Percentiles rank a stretch among this genome's conserved stretches.
These are phyloP conservation scores for Erysimum cheiri DNA, from an alignment of 441 rosid genomes.

Conservation along the genomic window DNA sequence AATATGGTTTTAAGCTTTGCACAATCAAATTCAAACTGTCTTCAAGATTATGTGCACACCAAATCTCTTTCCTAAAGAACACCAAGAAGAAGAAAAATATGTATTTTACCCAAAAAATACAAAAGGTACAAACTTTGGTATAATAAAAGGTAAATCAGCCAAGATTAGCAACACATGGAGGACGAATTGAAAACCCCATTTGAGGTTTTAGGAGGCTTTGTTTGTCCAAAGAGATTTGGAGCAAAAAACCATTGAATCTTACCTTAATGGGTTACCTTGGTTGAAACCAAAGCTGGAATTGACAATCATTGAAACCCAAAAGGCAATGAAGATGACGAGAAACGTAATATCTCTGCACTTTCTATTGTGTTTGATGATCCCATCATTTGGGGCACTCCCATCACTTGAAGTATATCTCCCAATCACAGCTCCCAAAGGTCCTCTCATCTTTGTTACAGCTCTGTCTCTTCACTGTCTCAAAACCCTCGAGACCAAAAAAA, in stretches of 20 bases:
- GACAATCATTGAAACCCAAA: slow-evolving; percentile 98
- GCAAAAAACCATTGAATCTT: slow-evolving; percentile 15
- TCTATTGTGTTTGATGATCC: slow-evolving; percentile 88
- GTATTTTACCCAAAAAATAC: slow-evolving; percentile 7
- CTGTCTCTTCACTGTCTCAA: slow-evolving; percentile 30
- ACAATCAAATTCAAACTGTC: slow-evolving; percentile 19
- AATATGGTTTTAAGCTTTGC: background rate
- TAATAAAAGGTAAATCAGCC: slow-evolving; percentile 5
- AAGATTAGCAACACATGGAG: slow-evolving; percentile 19
- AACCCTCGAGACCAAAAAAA: slow-evolving; percentile 26
- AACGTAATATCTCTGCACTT: slow-evolving; percentile 90
- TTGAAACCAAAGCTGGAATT: slow-evolving; percentile 98
- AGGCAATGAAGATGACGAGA: slow-evolving; percentile 80
- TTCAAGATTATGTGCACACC: slow-evolving; percentile 9
- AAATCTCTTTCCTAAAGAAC: slow-evolving; percentile 30
- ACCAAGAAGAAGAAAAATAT: slow-evolving; percentile 17
- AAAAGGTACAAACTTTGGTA: slow-evolving; percentile 31
- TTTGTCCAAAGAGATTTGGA: slow-evolving; percentile 16
- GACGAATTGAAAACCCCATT: slow-evolving; percentile 32
- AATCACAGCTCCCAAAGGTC: slow-evolving; percentile 87
- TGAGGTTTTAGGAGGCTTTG: slow-evolving; percentile 30
- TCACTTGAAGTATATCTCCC: slow-evolving; percentile 95
- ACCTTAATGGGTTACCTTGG: slow-evolving; percentile 92
- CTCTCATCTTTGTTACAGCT: slow-evolving; percentile 60
- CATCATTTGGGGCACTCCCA: slow-evolving; percentile 73